Percentiles rank a stretch among this genome's conserved stretches.
Conservation (phyloP, 805 yeast species). For the Lipomyces mesembrius region DNA sequence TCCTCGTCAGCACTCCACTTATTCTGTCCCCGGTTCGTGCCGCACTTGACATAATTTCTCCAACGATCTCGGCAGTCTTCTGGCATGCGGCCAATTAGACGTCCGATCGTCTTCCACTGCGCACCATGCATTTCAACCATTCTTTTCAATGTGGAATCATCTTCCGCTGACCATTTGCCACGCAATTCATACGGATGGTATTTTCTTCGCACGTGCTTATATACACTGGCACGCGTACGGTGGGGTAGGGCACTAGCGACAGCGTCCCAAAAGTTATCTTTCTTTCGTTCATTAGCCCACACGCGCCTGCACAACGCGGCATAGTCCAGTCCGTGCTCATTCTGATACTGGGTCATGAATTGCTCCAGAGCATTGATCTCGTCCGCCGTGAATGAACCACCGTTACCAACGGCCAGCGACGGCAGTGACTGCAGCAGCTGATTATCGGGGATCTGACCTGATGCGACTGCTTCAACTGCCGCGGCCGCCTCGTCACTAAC, state of each 20-base stretch:
- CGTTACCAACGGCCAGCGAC: slow-evolving; percentile 21
- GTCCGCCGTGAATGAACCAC: slow-evolving; percentile 59
- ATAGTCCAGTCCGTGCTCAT: slow-evolving; percentile 63
- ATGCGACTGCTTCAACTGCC: slow-evolving; percentile 10
- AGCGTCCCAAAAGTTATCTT: slow-evolving; percentile 89
- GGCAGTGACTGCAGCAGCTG: neutral
- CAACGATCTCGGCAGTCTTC: slow-evolving; percentile 97
- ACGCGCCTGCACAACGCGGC: slow-evolving; percentile 78
- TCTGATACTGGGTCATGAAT: slow-evolving; percentile 71
- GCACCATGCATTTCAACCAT: slow-evolving; percentile 72
- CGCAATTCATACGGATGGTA: slow-evolving; percentile 86
- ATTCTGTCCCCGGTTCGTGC: slow-evolving; percentile 70
- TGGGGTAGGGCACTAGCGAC: slow-evolving; percentile 79
- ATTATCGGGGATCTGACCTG: neutral
- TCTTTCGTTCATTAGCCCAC: slow-evolving; percentile 83
- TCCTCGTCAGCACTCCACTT: slow-evolving; percentile 85
- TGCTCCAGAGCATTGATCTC: slow-evolving; percentile 74
- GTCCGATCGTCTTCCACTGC: slow-evolving; percentile 88
- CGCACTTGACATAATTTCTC: slow-evolving; percentile 95
- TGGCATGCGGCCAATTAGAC: slow-evolving; percentile 86
- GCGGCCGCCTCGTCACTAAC: slow-evolving; percentile 17
- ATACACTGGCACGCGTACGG: slow-evolving; percentile 85
- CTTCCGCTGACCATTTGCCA: slow-evolving; percentile 88
- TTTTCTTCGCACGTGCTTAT: slow-evolving; percentile 88
- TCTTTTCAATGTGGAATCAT: slow-evolving; percentile 68